These are phyloP conservation scores for Podila horticola DNA, from an alignment of 192 early-diverging fungal genomes.

Conservation along the genomic window DNA sequence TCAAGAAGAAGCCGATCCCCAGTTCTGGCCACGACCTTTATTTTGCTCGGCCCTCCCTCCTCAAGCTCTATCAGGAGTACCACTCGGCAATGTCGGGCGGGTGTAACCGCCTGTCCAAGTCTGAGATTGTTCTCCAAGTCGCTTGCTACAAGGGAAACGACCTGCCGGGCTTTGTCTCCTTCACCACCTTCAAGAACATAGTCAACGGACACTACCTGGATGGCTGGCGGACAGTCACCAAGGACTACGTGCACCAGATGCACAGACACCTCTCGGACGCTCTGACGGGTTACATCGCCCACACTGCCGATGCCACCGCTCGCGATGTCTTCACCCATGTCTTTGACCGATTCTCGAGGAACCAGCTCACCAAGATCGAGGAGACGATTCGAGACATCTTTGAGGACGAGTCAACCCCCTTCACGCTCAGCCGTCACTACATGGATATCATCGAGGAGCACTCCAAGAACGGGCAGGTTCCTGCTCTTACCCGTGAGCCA, in stretches of 20 bases:
- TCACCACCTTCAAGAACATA: slow-evolving; percentile 4
- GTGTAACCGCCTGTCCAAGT: background rate
- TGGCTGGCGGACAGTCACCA: background rate
- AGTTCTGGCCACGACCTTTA: background rate
- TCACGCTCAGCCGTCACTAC: slow-evolving; percentile 9
- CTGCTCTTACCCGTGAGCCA: background rate
- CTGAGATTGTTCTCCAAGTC: background rate
- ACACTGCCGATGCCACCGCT: background rate
- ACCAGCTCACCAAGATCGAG: background rate
- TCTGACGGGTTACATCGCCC: background rate
- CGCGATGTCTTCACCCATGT: slow-evolving; percentile 12
- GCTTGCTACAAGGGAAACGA: background rate
- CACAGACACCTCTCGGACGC: slow-evolving; percentile 2
- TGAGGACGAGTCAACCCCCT: slow-evolving; percentile 1
- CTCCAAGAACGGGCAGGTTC: background rate
- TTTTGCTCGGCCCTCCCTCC: slow-evolving; percentile 2
- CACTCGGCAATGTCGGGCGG: background rate
- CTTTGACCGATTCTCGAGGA: slow-evolving; percentile 11
- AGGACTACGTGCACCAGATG: background rate
- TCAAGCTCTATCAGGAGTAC: slow-evolving; percentile 6
- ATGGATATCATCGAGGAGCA: background rate
- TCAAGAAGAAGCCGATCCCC: slow-evolving; percentile 2
- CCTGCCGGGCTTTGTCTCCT: slow-evolving; percentile 4
- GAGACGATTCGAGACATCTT: background rate
- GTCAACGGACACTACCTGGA: slow-evolving; percentile 11